Percentiles rank a stretch among this genome's conserved stretches.
Evolutionary conservation across 2,329 filamentous ascomycete species (phyloP).

Genomic region (Penicillium sclerotiorum): DNA sequence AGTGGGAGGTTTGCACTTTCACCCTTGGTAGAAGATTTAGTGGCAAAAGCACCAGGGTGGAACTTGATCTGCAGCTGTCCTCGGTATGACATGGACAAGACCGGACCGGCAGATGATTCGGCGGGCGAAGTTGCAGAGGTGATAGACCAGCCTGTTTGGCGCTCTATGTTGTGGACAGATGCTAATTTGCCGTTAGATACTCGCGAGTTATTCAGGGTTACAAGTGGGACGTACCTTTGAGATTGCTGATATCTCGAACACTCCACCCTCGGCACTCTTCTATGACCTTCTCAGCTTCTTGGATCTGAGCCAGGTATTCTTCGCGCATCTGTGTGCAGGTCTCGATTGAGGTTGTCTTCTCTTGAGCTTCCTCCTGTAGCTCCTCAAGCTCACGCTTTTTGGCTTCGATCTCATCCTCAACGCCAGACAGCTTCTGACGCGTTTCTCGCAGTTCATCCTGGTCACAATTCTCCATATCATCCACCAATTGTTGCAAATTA

Average conservation of each 20-base stretch:
- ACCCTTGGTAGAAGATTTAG: conserved; percentile 25
- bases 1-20: conserved; percentile 32
- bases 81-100: conserved; percentile 46
- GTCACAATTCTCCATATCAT: conserved; percentile 66
- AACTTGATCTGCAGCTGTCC: conserved; percentile 47
- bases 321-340: conserved; percentile 67
- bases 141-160: conserved; percentile 49
- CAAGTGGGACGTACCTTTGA: conserved; percentile 67
- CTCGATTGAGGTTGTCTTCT: conserved; percentile 67
- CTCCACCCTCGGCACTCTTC: conserved; percentile 92
- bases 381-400: conserved; percentile 70
- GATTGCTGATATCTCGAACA: conserved; percentile 71
- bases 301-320: conserved; percentile 72
- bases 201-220: not conserved
- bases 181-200: conserved; percentile 24
- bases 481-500: conserved; percentile 71
- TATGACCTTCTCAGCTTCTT: conserved; percentile 77
- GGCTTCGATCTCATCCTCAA: conserved; percentile 69
- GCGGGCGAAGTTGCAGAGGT: conserved; percentile 37
- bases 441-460: conserved; percentile 74
- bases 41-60: conserved; percentile 41
- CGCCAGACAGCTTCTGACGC: conserved; percentile 66
- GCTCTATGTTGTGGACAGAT: conserved; percentile 44
- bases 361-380: conserved; percentile 66
- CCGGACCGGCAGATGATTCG: conserved; percentile 31